Evolutionary conservation across 2,329 filamentous ascomycete species (phyloP).

Genomic region (Colletotrichum scovillei): DNA sequence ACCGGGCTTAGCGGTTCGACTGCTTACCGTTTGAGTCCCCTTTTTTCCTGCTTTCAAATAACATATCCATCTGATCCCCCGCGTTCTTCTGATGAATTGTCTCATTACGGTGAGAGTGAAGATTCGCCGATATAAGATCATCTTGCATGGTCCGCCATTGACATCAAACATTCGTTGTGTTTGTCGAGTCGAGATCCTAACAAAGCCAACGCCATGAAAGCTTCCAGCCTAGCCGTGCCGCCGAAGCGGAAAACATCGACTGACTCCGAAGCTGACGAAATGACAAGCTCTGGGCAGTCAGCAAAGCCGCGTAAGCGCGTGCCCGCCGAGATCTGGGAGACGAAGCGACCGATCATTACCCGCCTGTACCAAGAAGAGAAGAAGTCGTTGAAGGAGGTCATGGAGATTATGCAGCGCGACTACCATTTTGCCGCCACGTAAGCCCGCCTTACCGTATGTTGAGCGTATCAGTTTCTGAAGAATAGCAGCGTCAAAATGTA

Average conservation of each 20-base stretch:
- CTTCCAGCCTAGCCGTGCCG: constrained; percentile 7
- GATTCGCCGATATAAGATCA: neutral
- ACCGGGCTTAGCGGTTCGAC: constrained; percentile 30
- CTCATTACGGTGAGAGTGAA: neutral
- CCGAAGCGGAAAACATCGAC: constrained; percentile 39
- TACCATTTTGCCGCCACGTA: constrained; percentile 53
- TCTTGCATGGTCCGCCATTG: neutral
- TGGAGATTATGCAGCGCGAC: constrained; percentile 51
- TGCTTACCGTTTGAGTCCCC: constrained; percentile 16
- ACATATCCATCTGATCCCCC: constrained; percentile 24
- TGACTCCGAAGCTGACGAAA: constrained; percentile 44
- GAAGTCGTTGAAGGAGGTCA: constrained; percentile 53
- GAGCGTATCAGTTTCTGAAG: constrained; percentile 2
- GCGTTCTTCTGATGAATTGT: constrained; percentile 7
- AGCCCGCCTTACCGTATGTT: constrained; percentile 35
- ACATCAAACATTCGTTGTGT: neutral
- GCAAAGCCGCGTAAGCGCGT: constrained; percentile 43
- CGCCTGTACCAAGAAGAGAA: constrained; percentile 54
- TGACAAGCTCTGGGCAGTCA: constrained; percentile 37
- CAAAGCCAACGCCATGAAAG: constrained; percentile 12
- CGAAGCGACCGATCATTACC: constrained; percentile 49
- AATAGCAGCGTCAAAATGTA: constrained; percentile 53
- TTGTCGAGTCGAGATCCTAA: neutral
- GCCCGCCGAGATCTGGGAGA: constrained; percentile 47
- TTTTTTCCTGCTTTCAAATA: constrained; percentile 25